Base-by-base conservation (phyloP, 2,329 filamentous ascomycete genomes). In the Stemphylium beticola region DNA sequence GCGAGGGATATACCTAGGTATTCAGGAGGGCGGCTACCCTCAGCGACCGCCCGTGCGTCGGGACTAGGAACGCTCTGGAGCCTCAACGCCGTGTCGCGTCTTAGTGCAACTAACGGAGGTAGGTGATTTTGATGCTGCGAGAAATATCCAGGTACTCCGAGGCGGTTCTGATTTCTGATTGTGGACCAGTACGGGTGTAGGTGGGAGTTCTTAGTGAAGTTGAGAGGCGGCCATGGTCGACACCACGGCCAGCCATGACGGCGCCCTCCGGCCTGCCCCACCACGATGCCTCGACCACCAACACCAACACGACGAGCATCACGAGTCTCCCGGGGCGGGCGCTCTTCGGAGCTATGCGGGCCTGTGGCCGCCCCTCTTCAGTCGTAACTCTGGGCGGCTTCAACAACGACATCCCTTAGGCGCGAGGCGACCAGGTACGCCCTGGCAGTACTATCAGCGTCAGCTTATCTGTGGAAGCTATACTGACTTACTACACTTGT, bases 241-340 rank as follows among this genome's bases (percentile, higher is more conserved):
- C 55, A 58, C 49, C 55, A 58, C 22, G 36, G 39, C 37, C 37
- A 15, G 34, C 18, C 33, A 53, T 58, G 50, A 33, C 20, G 42
- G 20, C 24, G 22, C 22, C 22, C 22, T 51, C 29, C 20, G 15
- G 14, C 22, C n/a, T 18, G 39, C 50, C 46, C 17, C 7, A 20
- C 49, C 41, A 26, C 41, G 40, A 37, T 15, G 33, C n/a, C 37
- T 17, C 18, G 15, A 37, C 3, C 40, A 5, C 40, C 32, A 40
- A 26, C 26, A 32, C 44, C 39, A 31, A 42, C 38, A 44, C 50
- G 3, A 58, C 46, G 20, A 6, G 20, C 20, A 24, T 7, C 22
- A 7, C 22, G 6, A 24, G 22, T 4, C 22, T 24, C 22, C 22
- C 6, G 8, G 22, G 8, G 22, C 22, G 8, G 22, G 6, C 6